Evolutionary conservation across 768 basidiomycete genomes (phyloP), one percentile per base, ranked within the genome.

Genomic region (Leccinum incarnatum): DNA sequence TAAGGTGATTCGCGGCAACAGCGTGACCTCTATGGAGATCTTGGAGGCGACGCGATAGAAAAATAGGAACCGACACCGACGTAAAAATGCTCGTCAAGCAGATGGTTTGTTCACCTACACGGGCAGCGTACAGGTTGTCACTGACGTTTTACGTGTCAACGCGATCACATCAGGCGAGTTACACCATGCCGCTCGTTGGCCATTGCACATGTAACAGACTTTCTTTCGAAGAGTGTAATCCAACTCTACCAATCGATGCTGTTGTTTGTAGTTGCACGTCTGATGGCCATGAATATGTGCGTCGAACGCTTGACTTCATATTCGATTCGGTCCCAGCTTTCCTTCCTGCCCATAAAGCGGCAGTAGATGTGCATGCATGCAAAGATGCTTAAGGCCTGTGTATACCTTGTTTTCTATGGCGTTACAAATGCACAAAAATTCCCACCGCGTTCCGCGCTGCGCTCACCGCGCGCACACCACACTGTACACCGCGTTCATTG

Each of bases 1-100:
- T 10, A 74, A 98, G 95, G 93, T 98, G 64, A 91, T 98, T 68
- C 91, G 95, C 45, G 95, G 95, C 51, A 98, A 96, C 78, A 95
- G 92, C 59, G 93, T 98, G 48, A 93, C 93, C 55, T 93, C 92
- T 58, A 95, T 97, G 90, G 95, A 98, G 74, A 89, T 84, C 21
- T 69, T 92, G 54, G 91, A 93, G 72, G 79, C 86, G 25, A 81
- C 80, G 23, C 79, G 82, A 62, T 72, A 67, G 55, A 34, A 52
- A 47, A 37, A 27, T 25, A 47, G 11, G 46, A 34, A 34, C 15
- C 21, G 27, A 42, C 29, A 25, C 40, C 42, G 42, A 34, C 32
- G 19, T 19, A 59, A 58, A 52, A 23, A 23, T 32, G 21, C 23
- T 57, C 56, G 51, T 54, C 53, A 47, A 53, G 29, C 55, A 54